A percentile compares a stretch with the other conserved stretches of the same genome.
Evolutionary conservation across 345 rosid species (phyloP).

Genomic region (Melastoma malabathricum): DNA sequence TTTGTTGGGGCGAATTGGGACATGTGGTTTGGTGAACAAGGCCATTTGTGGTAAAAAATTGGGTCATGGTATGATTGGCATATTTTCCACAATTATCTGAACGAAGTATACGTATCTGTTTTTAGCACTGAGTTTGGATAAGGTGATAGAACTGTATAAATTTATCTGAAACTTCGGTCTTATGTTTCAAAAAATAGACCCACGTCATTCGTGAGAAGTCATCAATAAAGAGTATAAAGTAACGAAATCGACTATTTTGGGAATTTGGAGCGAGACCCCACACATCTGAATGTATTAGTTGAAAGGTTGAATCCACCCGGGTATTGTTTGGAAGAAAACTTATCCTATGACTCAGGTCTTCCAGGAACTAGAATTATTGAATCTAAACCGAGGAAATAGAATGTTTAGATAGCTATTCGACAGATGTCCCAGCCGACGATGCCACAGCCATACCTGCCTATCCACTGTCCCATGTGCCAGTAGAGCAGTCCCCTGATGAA

Average conservation of each 20-base stretch:
- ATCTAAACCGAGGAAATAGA: neutral
- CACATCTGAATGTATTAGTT: neutral
- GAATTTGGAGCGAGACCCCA: neutral
- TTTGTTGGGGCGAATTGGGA: neutral
- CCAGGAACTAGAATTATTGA: neutral
- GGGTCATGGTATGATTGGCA: neutral
- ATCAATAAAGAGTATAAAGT: slow-evolving; percentile 2
- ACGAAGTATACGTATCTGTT: neutral
- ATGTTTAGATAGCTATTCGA: neutral
- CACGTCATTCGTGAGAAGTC: slow-evolving; percentile 1
- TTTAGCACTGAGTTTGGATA: neutral
- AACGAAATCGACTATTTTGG: neutral
- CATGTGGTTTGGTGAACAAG: neutral
- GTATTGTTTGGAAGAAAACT: neutral
- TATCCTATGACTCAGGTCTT: neutral
- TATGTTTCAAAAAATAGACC: slow-evolving; percentile 1
- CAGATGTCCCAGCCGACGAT: neutral
- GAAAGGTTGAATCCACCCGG: neutral
- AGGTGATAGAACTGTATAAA: neutral
- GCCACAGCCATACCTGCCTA: neutral
- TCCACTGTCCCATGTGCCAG: neutral
- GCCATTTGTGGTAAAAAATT: neutral
- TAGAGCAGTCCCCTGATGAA: too few species aligned
- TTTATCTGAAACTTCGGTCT: neutral
- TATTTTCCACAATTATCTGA: neutral